Conservation (phyloP, 1,139 yeast genomes). For the Hyphopichia fennica region DNA sequence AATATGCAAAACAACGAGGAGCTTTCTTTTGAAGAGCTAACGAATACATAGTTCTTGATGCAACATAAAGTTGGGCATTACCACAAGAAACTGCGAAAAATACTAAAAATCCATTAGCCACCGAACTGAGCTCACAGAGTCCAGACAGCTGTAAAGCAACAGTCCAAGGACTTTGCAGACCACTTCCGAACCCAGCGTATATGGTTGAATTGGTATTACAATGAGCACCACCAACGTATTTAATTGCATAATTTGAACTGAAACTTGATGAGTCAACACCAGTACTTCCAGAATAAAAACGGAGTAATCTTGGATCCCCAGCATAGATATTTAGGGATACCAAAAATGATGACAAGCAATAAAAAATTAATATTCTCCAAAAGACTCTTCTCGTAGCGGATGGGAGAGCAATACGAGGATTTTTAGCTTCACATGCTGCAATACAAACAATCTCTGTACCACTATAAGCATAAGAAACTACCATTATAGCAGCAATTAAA, state of each 20-base stretch:
- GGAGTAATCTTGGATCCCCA: constrained; percentile 69
- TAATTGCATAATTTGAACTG: constrained; percentile 30
- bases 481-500: constrained; percentile 59
- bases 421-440: constrained; percentile 84
- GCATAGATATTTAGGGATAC: constrained; percentile 72
- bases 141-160: constrained; percentile 75
- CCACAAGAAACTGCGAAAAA: constrained; percentile 79
- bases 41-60: constrained; percentile 77
- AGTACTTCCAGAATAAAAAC: constrained; percentile 46
- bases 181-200: constrained; percentile 55
- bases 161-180: constrained; percentile 76
- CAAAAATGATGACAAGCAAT: constrained; percentile 67
- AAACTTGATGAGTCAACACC: constrained; percentile 27
- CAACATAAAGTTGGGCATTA: constrained; percentile 72
- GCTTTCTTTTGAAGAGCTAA: constrained; percentile 71
- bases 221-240: constrained; percentile 40
- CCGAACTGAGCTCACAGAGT: constrained; percentile 60
- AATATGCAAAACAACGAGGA: constrained; percentile 57
- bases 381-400: constrained; percentile 75
- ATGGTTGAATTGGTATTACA: constrained; percentile 32
- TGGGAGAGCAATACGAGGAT: constrained; percentile 77
- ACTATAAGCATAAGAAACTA: constrained; percentile 71
- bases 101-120: constrained; percentile 64
- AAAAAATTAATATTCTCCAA: constrained; percentile 68
- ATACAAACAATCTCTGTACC: constrained; percentile 84